Base-by-base conservation (phyloP, 1,284 basidiomycete genomes). In the Filobasidium uniguttulatum region DNA sequence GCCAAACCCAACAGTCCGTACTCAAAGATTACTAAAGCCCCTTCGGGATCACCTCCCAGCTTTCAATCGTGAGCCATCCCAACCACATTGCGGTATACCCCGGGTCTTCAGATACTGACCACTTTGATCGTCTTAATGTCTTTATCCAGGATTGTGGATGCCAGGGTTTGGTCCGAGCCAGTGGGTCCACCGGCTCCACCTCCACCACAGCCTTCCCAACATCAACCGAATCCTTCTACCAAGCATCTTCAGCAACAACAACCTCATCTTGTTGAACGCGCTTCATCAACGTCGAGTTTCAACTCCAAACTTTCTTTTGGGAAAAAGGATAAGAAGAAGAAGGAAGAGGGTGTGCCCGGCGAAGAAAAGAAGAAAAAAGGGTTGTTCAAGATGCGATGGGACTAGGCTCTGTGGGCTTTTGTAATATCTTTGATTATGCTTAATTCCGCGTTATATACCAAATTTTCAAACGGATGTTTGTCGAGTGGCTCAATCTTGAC, bases 331-430 rank as follows among this genome's bases (percentile, higher is more conserved):
- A 51, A 55, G 33, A 49, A 53, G 47, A 44, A 56, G 44, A 56
- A 56, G 44, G 48, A 51, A 31, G 52, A 59, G 51, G 20, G 53
- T 60, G 38, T n/a, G n/a, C n/a, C 66, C 66, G 17, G 66, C 59
- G 67, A 74, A 71, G 82, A 82, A 71, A 51, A 53, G 58, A 85
- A 83, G 74, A 84, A 83, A 73, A 78, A 77, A 60, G 77, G 81
- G 17, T 73, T 88, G 60, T 85, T 86, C 70, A 68, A 66, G 59
- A 62, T 66, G 60, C 65, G 62, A 53, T 65, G 61, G 62, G 40
- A 43, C 15, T 43, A 33, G 31, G n/a, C n/a, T n/a, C n/a, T n/a
- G n/a, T n/a, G n/a, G n/a, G n/a, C n/a, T n/a, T n/a, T n/a, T n/a
- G n/a, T n/a, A n/a, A n/a, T n/a, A n/a, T n/a, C n/a, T n/a, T n/a